Conservation (phyloP, 2,329 filamentous ascomycete species). For the Curvularia verruculosa region DNA sequence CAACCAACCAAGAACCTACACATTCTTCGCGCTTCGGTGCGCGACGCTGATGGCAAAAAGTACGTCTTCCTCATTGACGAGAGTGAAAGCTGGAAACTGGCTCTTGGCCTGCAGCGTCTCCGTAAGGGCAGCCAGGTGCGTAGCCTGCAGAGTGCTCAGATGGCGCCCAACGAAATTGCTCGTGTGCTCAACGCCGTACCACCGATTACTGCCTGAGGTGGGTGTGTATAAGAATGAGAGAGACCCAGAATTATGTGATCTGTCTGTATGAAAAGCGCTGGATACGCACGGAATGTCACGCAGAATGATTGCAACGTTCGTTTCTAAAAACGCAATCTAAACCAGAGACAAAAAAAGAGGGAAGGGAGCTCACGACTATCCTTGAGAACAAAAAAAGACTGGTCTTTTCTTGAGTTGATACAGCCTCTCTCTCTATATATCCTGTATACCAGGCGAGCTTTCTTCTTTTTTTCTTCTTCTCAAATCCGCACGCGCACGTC, state of each 20-base stretch:
- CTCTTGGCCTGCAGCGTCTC: conserved; percentile 62
- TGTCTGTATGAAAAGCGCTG: background rate
- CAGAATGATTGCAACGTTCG: background rate
- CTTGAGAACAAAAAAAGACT: background rate
- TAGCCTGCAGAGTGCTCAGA: conserved; percentile 59
- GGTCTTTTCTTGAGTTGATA: conserved; percentile 1
- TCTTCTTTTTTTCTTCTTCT: conserved; percentile 1
- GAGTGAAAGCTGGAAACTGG: conserved; percentile 67
- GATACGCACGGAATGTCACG: background rate
- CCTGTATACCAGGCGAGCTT: background rate
- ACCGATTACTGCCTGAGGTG: conserved; percentile 17
- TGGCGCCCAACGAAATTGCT: conserved; percentile 55
- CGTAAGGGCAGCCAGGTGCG: conserved; percentile 62
- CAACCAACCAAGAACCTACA: conserved; percentile 55
- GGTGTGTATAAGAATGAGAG: background rate
- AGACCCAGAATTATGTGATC: background rate
- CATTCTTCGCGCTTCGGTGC: conserved; percentile 63
- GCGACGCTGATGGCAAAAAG: conserved; percentile 65
- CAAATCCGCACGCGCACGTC: too few species aligned
- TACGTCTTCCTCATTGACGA: conserved; percentile 67
- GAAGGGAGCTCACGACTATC: background rate
- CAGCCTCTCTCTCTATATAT: too few species aligned
- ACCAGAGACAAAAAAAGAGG: background rate
- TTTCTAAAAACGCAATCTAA: background rate
- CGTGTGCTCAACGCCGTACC: conserved; percentile 46